These are phyloP conservation scores for Barnettozyma populi DNA, from an alignment of 805 yeast genomes.

Conservation along the genomic window DNA sequence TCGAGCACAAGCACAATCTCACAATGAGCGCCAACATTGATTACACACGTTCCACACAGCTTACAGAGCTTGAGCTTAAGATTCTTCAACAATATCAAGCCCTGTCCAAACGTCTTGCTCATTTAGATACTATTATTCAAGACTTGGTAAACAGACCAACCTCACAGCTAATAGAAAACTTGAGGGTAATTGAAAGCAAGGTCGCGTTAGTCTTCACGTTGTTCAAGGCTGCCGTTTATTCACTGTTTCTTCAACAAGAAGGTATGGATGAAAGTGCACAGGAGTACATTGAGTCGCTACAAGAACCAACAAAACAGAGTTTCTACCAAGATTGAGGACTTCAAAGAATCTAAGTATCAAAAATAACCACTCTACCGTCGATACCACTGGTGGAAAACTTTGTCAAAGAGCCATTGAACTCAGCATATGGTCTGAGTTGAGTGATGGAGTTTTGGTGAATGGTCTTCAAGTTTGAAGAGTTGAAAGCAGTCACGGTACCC, in stretches of 20 bases:
- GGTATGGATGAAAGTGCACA: constrained; percentile 14
- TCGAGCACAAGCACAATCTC: neutral
- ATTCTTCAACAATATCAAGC: constrained; percentile 35
- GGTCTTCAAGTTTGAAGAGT: constrained; percentile 52
- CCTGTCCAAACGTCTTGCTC: constrained; percentile 30
- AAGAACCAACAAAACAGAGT: constrained; percentile 21
- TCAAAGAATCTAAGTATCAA: constrained; percentile 36
- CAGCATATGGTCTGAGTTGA: constrained; percentile 49
- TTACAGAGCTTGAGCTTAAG: constrained; percentile 30
- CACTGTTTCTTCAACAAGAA: constrained; percentile 50
- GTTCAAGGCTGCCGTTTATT: constrained; percentile 66
- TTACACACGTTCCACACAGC: constrained; percentile 24
- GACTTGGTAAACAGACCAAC: constrained; percentile 21
- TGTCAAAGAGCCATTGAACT: constrained; percentile 38
- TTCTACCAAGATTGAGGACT: constrained; percentile 7
- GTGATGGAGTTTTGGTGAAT: constrained; percentile 90
- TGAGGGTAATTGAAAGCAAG: constrained; percentile 58
- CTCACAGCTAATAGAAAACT: constrained; percentile 38
- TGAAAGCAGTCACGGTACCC: constrained; percentile 57
- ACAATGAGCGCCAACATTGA: constrained; percentile 12
- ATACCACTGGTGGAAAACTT: constrained; percentile 73
- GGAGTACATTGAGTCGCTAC: constrained; percentile 12
- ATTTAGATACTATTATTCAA: constrained; percentile 21
- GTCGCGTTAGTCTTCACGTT: constrained; percentile 60
- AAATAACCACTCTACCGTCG: constrained; percentile 88